Evolutionary conservation across 371 early-diverging fungal species (phyloP), one percentile per base, ranked within the genome.

Genomic region (Rhizomucor pusillus): DNA sequence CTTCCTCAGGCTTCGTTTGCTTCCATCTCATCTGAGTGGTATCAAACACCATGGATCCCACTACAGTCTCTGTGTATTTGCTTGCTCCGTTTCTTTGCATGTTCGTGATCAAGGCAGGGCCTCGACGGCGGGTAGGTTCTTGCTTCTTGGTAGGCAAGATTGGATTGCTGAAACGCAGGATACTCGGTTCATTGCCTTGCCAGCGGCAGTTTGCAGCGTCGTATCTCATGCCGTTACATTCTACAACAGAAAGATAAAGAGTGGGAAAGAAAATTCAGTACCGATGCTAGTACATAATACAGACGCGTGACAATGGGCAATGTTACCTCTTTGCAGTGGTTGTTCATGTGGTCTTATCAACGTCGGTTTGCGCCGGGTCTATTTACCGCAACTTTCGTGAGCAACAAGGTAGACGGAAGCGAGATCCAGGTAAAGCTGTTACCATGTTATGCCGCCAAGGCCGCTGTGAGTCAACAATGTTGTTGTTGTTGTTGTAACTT

Each of bases 401-500:
- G 22, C 37, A n/a, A 36, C 33, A 13, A 13, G 19, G 3, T 7
- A 19, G 13, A 24, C 24, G 39, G 33, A 34, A 40, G 22, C 3
- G n/a, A 18, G 16, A 43, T n/a, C 23, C 18, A n/a, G 23, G 29
- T 12, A 43, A 29, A 7, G 24, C 13, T 16, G 23, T 25, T 54
- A 64, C 62, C 69, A 65, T 68, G 16, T 68, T 66, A 14, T 58
- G 57, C 23, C 64, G 59, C 66, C 70, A 63, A 10, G 70, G 66
- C 5, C 66, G 46, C 16, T 59, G 39, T 12, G 65, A 63, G 48
- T 69, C 67, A 2, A 48, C 48, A 10, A 45, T 56, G 29, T 29
- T 29, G 29, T 7, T 29, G 29, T n/a, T n/a, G n/a, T n/a, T n/a
- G n/a, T n/a, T n/a, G n/a, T n/a, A n/a, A n/a, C 29, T 29, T 29